These are phyloP conservation scores for Sporopachydermia quercuum DNA, from an alignment of 805 yeast species.

Conservation along the genomic window DNA sequence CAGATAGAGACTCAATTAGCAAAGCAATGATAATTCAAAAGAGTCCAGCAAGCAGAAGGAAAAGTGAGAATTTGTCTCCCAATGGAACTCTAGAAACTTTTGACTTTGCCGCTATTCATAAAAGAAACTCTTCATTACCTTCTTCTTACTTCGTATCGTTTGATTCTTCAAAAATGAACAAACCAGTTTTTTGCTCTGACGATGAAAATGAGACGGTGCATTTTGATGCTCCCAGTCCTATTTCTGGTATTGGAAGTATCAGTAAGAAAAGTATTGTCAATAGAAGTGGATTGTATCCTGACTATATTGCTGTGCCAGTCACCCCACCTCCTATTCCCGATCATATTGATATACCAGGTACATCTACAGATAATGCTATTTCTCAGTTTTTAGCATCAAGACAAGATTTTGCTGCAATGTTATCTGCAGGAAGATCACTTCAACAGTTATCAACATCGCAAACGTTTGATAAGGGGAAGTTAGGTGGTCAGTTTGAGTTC, in stretches of 20 bases:
- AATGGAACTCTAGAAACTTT: conserved; percentile 6
- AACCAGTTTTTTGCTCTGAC: background rate
- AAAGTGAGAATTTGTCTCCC: conserved; percentile 16
- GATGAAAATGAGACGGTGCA: too few relatives aligned
- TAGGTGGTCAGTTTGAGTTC: background rate
- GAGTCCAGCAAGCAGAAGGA: conserved; percentile 3
- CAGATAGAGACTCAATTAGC: conserved; percentile 1
- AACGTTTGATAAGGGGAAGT: background rate
- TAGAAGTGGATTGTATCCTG: conserved; percentile 4
- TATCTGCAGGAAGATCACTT: conserved; percentile 25
- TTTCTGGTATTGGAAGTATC: conserved; percentile 7
- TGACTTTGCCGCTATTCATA: too few relatives aligned
- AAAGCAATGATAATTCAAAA: conserved; percentile 1
- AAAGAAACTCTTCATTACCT: background rate
- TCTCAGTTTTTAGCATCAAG: too few relatives aligned
- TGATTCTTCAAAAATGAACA: background rate
- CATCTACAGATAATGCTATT: conserved; percentile 7
- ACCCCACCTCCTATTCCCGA: conserved; percentile 7
- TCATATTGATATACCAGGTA: conserved; percentile 9
- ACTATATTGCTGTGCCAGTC: background rate
- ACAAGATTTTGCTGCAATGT: conserved; percentile 21
- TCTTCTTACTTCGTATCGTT: background rate
- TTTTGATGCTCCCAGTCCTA: conserved; percentile 10
- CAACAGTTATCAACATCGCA: conserved; percentile 20
- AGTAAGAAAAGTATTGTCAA: conserved; percentile 7